phyloP scores from a whole-genome alignment of 176 grass and related monocot species.

The Pontederia crassipes region DNA sequence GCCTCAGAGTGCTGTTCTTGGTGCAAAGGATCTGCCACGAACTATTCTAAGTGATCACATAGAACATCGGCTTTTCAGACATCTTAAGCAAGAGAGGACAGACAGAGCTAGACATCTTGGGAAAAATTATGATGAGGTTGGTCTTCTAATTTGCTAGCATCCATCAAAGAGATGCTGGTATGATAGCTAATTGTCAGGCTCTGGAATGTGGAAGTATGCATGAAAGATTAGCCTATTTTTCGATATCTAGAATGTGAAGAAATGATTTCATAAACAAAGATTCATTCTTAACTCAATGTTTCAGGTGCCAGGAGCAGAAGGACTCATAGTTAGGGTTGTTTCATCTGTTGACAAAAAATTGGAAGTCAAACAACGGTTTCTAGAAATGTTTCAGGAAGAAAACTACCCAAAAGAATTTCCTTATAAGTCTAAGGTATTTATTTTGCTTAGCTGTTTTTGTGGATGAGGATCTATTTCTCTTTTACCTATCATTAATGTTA shows the following conservation, averaged over 20 bases:
- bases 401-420: conserved; percentile 94
- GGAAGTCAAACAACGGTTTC: conserved; percentile 92
- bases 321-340: conserved; percentile 97
- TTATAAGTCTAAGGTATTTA: conserved; percentile 93
- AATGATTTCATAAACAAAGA: not conserved
- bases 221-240: no score
- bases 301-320: conserved; percentile 89
- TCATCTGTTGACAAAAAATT: conserved; percentile 99
- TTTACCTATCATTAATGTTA: no score
- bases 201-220: no score
- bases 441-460: not conserved
- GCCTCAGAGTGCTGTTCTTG: conserved; percentile 91
- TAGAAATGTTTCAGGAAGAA: conserved; percentile 97
- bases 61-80: conserved; percentile 75
- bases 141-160: not conserved
- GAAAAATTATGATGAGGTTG: conserved; percentile 73
- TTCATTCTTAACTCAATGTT: conserved; percentile 10
- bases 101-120: conserved; percentile 52
- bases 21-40: conserved; percentile 92
- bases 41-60: conserved; percentile 95
- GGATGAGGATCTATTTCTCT: no score
- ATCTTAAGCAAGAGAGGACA: conserved; percentile 66
- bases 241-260: no score
- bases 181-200: no score
- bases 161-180: no score